Evolutionary conservation across 1,139 yeast genomes (phyloP).

Genomic region (Yamadazyma oceani): DNA sequence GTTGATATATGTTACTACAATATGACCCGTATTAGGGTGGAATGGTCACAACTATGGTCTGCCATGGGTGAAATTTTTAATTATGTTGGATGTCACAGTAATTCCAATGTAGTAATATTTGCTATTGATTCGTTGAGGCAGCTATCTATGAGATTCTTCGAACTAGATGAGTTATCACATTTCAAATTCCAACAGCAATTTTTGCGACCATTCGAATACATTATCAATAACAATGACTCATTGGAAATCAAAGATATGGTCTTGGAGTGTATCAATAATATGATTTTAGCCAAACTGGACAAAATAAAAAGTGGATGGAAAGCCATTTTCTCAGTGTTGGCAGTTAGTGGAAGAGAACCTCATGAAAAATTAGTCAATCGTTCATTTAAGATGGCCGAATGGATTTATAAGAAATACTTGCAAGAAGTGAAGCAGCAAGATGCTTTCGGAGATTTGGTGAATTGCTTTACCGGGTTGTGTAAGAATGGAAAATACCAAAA

Average conservation of each 20-base stretch:
- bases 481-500: slow-evolving; percentile 84
- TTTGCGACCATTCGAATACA: slow-evolving; percentile 84
- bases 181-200: slow-evolving; percentile 96
- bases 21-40: slow-evolving; percentile 93
- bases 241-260: slow-evolving; percentile 85
- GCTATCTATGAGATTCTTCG: slow-evolving; percentile 86
- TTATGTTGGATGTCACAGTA: slow-evolving; percentile 77
- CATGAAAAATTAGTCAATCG: slow-evolving; percentile 60
- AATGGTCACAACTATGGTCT: slow-evolving; percentile 96
- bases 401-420: slow-evolving; percentile 62
- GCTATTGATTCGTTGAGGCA: slow-evolving; percentile 95
- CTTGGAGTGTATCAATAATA: slow-evolving; percentile 82
- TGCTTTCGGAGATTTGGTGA: slow-evolving; percentile 71
- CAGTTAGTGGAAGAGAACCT: slow-evolving; percentile 58
- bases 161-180: slow-evolving; percentile 89
- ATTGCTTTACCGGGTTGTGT: slow-evolving; percentile 76
- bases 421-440: slow-evolving; percentile 71
- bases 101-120: slow-evolving; percentile 76
- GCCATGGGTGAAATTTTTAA: slow-evolving; percentile 91
- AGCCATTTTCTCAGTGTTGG: slow-evolving; percentile 77
- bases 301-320: slow-evolving; percentile 94
- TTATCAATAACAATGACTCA: slow-evolving; percentile 65
- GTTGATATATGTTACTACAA: slow-evolving; percentile 97
- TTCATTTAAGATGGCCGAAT: slow-evolving; percentile 62
- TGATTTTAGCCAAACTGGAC: slow-evolving; percentile 74